Percentiles rank a stretch among this genome's conserved stretches.
Evolutionary conservation across 1,284 basidiomycete genomes (phyloP).

Genomic region (Lignosus rhinocerotis): DNA sequence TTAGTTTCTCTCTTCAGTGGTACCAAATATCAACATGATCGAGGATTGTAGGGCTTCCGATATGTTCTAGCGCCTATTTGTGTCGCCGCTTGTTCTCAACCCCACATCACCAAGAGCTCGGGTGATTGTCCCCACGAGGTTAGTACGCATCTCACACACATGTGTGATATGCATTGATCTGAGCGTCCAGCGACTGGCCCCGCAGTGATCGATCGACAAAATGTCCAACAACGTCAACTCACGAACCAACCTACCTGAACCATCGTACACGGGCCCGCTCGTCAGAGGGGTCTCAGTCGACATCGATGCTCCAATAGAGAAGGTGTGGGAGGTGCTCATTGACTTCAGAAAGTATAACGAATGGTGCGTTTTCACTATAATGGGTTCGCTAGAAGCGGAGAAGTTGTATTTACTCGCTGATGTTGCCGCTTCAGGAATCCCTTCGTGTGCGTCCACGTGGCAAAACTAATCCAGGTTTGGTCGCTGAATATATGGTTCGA

Average conservation of each 20-base stretch:
- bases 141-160: too few species aligned
- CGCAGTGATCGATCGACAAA: not conserved
- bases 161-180: too few species aligned
- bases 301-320: constrained; percentile 49
- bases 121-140: too few species aligned
- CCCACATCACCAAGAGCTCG: too few species aligned
- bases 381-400: not conserved
- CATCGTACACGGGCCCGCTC: constrained; percentile 35
- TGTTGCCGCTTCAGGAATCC: constrained; percentile 52
- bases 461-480: too few species aligned
- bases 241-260: constrained; percentile 20
- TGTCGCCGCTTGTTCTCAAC: too few species aligned
- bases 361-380: constrained; percentile 38
- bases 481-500: not conserved
- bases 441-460: constrained; percentile 49
- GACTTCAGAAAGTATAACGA: constrained; percentile 52
- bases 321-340: constrained; percentile 47
- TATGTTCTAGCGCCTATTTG: too few species aligned
- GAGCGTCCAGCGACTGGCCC: too few species aligned
- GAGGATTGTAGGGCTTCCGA: too few species aligned
- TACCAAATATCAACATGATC: too few species aligned
- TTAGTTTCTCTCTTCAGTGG: too few species aligned
- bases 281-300: constrained; percentile 37
- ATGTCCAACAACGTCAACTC: not conserved
- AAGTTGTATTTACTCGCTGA: not conserved